Evolutionary conservation across 2,329 filamentous ascomycete species (phyloP), one percentile per base, ranked within the genome.

Genomic region (Pestalotiopsis sp.): DNA sequence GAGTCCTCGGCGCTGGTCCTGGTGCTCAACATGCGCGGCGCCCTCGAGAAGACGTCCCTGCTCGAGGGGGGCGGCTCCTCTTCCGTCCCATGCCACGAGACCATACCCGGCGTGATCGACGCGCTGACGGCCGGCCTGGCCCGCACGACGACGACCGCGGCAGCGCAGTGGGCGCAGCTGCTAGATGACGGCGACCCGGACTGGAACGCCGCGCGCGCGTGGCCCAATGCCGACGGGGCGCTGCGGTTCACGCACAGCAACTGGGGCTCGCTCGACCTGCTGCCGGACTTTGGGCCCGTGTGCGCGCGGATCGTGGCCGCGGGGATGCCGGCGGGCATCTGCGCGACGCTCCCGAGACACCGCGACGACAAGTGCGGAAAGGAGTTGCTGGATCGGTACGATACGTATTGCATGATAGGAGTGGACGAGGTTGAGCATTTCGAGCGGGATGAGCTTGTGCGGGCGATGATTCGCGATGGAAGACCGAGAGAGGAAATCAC

Each of bases 201-300:
- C 45, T 52, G 45, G 45, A 52, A 3, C 45, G n/a, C 45, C 13
- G 45, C 6, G n/a, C 52, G 14, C 14, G 17, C 31, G 6, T 36
- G 17, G 25, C 14, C 39, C 31, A 52, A 36, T 58, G 65, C 72
- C 76, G 66, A 76, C 69, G 12, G n/a, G 17, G 45, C 31, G 12
- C 41, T 58, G 56, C 3, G 7, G 25, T 58, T 58, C n/a, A 27
- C 20, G 11, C 52, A 58, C 52, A 58, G n/a, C n/a, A 58, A 58
- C 52, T 58, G 52, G 52, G 52, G 52, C 4, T 11, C n/a, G n/a
- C 52, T 58, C n/a, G 52, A 58, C 20, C 52, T 58, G n/a, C 52
- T 58, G 1, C 52, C n/a, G 52, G 52, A 58, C 9, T 58, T 58
- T 17, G 52, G 52, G 14, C 52, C 52, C 4, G 23, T 23, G 5